phyloP scores from a whole-genome alignment of 306 rosid species.

The Pyrus pyrifolia region DNA sequence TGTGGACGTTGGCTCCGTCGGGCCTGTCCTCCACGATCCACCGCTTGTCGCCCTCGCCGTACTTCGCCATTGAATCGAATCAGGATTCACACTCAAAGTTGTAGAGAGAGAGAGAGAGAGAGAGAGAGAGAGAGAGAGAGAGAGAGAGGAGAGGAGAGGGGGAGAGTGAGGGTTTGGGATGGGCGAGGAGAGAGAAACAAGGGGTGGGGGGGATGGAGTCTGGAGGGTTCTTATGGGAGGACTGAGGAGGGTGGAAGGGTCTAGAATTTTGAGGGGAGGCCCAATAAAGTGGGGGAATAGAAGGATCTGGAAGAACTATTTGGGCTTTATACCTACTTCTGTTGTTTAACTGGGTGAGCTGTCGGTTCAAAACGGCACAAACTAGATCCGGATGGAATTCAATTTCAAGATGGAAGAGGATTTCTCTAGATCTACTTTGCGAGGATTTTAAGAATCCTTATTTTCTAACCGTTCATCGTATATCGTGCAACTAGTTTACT shows the following conservation, averaged over 20 bases:
- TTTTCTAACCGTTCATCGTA: too few species aligned
- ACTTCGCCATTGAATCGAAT: slow-evolving; percentile 49
- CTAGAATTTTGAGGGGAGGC: slow-evolving; percentile 8
- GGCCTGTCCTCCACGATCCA: slow-evolving; percentile 96
- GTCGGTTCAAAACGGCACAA: too few species aligned
- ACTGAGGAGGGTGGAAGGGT: not conserved
- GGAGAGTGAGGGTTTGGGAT: not conserved
- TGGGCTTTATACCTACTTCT: not conserved
- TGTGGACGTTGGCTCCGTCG: slow-evolving; percentile 94
- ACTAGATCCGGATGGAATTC: too few species aligned
- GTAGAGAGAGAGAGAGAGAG: not conserved
- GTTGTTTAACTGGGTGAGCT: too few species aligned
- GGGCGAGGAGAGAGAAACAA: not conserved
- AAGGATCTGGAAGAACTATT: not conserved
- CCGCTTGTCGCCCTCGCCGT: slow-evolving; percentile 94
- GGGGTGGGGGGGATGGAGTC: not conserved
- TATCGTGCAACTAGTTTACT: too few species aligned
- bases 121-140: not conserved
- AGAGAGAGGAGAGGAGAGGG: not conserved
- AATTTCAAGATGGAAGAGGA: too few species aligned
- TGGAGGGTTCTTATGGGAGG: not conserved
- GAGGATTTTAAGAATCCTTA: too few species aligned
- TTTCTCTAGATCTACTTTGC: too few species aligned
- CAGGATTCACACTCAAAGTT: not conserved
- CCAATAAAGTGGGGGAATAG: not conserved